These are phyloP conservation scores for Hypoxylon intermedium DNA, from an alignment of 495 filamentous ascomycete species.

Conservation along the genomic window DNA sequence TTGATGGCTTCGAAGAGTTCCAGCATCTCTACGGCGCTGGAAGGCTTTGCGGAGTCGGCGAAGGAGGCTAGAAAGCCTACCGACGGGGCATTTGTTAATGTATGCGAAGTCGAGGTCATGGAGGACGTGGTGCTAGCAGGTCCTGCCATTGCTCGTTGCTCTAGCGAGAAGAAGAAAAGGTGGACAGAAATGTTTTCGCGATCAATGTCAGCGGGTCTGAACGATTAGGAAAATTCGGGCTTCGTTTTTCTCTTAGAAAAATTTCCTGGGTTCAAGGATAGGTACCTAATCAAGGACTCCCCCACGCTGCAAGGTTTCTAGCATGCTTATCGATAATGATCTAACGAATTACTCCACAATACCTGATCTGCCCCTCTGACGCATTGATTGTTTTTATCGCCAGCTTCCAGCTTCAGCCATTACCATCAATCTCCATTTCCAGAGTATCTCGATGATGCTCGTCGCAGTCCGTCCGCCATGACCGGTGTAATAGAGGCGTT, in stretches of 20 bases:
- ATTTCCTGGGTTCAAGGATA: slow-evolving; percentile 37
- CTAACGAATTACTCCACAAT: slow-evolving; percentile 1
- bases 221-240: slow-evolving; percentile 22
- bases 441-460: slow-evolving; percentile 25
- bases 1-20: slow-evolving; percentile 57
- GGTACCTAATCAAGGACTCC: slow-evolving; percentile 3
- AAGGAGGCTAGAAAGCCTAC: slow-evolving; percentile 43
- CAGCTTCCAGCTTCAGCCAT: too few species aligned
- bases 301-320: slow-evolving; percentile 7
- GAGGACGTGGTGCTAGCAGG: slow-evolving; percentile 58
- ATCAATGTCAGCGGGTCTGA: slow-evolving; percentile 8
- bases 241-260: slow-evolving; percentile 14
- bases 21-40: slow-evolving; percentile 47
- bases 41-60: slow-evolving; percentile 38
- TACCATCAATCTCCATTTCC: too few species aligned
- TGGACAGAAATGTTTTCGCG: neutral
- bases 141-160: slow-evolving; percentile 51
- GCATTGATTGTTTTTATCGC: slow-evolving; percentile 10
- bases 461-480: slow-evolving; percentile 55
- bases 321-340: slow-evolving; percentile 24
- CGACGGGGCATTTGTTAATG: slow-evolving; percentile 53
- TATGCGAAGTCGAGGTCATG: slow-evolving; percentile 64
- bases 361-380: slow-evolving; percentile 25
- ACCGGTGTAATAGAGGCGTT: slow-evolving; percentile 91
- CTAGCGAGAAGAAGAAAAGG: neutral